These are phyloP conservation scores for Schizochytrium sp. DNA, from an alignment of 108 stramenopile species.

Conservation along the genomic window DNA sequence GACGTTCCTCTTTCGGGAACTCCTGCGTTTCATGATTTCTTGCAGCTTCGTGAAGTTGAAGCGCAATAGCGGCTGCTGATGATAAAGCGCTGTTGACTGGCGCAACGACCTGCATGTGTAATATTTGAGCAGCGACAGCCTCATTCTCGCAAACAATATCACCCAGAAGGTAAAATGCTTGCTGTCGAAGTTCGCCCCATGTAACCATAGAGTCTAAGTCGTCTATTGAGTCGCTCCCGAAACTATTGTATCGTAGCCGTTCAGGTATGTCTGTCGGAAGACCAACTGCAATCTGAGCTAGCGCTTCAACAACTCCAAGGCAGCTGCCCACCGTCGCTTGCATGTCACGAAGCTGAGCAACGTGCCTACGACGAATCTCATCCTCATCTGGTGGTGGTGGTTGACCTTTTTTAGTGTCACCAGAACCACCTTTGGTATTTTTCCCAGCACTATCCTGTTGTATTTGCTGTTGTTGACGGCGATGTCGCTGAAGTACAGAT, in stretches of 20 bases:
- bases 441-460: neutral
- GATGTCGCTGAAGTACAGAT: neutral
- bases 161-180: conserved; percentile 43
- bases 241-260: conserved; percentile 4
- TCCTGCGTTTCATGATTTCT: neutral
- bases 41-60: conserved; percentile 10
- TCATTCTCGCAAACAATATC: conserved; percentile 61
- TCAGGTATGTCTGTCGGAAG: neutral
- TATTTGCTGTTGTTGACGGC: neutral
- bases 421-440: too few species aligned
- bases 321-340: conserved; percentile 45
- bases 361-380: neutral
- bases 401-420: too few species aligned
- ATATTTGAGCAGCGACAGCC: neutral
- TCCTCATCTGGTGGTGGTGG: neutral
- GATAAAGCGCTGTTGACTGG: conserved; percentile 36
- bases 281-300: conserved; percentile 28
- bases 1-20: neutral
- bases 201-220: conserved; percentile 8
- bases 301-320: neutral
- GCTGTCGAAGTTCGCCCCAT: conserved; percentile 30
- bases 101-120: conserved; percentile 17
- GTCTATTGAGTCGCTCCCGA: conserved; percentile 3
- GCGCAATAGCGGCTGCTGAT: neutral
- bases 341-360: conserved; percentile 23